These are phyloP conservation scores for Smittium mucronatum DNA, from an alignment of 371 early-diverging fungal genomes.

Conservation along the genomic window DNA sequence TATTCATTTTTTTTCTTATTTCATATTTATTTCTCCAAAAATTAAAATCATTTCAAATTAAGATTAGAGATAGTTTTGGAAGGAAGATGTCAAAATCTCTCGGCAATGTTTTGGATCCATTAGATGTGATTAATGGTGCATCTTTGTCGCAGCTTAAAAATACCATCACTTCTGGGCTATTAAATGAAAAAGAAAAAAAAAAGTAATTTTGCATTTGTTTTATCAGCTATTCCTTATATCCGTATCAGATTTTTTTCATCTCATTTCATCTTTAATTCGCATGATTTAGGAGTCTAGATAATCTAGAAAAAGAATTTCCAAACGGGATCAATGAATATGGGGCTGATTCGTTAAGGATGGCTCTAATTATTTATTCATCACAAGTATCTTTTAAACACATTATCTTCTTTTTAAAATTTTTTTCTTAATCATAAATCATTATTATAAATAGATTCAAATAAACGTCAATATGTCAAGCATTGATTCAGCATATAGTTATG, in stretches of 20 bases:
- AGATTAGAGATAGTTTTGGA: constrained; percentile 36
- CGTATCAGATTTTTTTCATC: constrained; percentile 3
- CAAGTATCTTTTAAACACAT: too few species aligned
- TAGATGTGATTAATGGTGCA: constrained; percentile 55
- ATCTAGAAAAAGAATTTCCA: constrained; percentile 78
- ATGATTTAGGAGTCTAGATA: constrained; percentile 34
- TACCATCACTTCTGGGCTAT: constrained; percentile 54
- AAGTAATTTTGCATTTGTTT: constrained; percentile 26
- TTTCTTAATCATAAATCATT: too few species aligned
- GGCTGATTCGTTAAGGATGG: constrained; percentile 90
- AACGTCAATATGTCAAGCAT: constrained; percentile 93
- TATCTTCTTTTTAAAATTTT: too few species aligned
- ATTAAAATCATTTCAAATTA: background rate
- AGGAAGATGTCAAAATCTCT: constrained; percentile 92
- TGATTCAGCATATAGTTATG: constrained; percentile 81
- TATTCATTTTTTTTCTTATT: constrained; percentile 1
- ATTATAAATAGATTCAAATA: constrained; percentile 61
- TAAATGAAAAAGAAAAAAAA: constrained; percentile 69
- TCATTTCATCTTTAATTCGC: background rate
- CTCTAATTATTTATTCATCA: constrained; percentile 77
- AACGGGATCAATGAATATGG: constrained; percentile 94
- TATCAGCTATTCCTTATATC: background rate
- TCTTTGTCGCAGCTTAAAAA: constrained; percentile 25
- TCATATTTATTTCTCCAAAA: too few species aligned
- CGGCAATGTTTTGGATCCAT: constrained; percentile 84